Conservation (phyloP, 768 basidiomycete species). For the Naematelia encephala region DNA sequence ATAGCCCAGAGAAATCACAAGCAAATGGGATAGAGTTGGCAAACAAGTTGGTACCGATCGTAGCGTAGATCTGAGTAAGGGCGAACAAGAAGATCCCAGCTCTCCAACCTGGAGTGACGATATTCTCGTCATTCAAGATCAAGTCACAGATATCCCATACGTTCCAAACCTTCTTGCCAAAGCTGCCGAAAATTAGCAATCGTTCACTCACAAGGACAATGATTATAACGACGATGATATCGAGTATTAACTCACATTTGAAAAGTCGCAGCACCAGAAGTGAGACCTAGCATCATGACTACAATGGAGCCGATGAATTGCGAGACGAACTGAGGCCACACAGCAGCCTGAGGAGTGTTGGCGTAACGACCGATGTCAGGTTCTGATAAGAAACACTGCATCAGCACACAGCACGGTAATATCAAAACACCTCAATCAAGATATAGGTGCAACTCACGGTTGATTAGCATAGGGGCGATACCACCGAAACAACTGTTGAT, state of each 20-base stretch:
- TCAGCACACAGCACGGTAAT: no score
- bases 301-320: conserved; percentile 1
- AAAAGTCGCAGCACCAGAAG: conserved; percentile 4
- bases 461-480: conserved; percentile 14
- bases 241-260: conserved; percentile 2
- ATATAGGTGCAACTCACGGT: no score
- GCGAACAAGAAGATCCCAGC: conserved; percentile 5
- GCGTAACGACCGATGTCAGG: conserved; percentile 13
- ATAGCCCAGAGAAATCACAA: conserved; percentile 1
- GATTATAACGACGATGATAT: background rate
- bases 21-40: conserved; percentile 12
- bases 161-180: conserved; percentile 6
- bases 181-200: background rate
- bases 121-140: conserved; percentile 1
- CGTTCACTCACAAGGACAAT: no score
- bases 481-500: conserved; percentile 3
- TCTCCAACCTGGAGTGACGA: conserved; percentile 1
- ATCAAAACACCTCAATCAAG: no score
- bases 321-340: conserved; percentile 6
- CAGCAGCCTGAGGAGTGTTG: conserved; percentile 3
- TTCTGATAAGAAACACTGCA: no score
- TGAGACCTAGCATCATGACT: conserved; percentile 8
- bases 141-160: conserved; percentile 5
- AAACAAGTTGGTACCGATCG: conserved; percentile 7
- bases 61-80: conserved; percentile 6